Base-by-base conservation (phyloP, 139 green algal genomes). In the Parachlorella kessleri region DNA sequence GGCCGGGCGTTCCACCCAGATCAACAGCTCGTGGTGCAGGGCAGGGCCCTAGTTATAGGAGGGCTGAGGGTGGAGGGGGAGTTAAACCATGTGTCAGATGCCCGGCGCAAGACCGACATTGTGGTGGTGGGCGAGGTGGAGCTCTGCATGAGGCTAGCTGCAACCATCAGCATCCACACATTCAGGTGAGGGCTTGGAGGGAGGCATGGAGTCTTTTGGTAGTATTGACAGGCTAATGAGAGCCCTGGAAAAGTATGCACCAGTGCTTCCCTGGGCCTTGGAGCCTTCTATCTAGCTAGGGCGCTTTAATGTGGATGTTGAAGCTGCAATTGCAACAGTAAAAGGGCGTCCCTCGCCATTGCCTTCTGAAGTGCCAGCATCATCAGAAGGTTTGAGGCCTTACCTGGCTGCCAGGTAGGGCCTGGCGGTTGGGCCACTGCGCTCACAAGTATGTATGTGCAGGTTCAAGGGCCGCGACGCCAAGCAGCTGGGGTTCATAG, bases 401-500 rank as follows among this genome's bases (percentile, higher is more conserved):
- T 14, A 21, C 26, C 37, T 59, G 68, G 38, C 8, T 55, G 38
- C 5, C 10, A 30, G 39, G 4, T 37, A 26, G 4, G 55, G 38
- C n/a, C n/a, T n/a, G n/a, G n/a, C n/a, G n/a, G n/a, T n/a, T n/a
- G n/a, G n/a, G n/a, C 26, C 35, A 18, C 38, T 55, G 68, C 37
- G 2, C 2, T 21, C 4, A 72, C 1, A 7, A n/a, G 1, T 40
- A 63, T 40, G 26, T 35, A 21, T 8, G 32, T 35, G 66, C 66
- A 71, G 32, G 33, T 26, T 37, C 33, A 48, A 76, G 71, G 48
- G 33, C 48, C 5, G 30, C 14, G 33, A 18, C 2, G 32, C 4
- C 41, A n/a, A 68, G 48, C 71, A 33, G 23, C 48, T 76, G 71
- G 71, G 71, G 0, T 18, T 67, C 6, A 21, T 76, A 7, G 71